Evolutionary conservation across 805 yeast species (phyloP).

Genomic region (Kluyveromyces aestuarii): DNA sequence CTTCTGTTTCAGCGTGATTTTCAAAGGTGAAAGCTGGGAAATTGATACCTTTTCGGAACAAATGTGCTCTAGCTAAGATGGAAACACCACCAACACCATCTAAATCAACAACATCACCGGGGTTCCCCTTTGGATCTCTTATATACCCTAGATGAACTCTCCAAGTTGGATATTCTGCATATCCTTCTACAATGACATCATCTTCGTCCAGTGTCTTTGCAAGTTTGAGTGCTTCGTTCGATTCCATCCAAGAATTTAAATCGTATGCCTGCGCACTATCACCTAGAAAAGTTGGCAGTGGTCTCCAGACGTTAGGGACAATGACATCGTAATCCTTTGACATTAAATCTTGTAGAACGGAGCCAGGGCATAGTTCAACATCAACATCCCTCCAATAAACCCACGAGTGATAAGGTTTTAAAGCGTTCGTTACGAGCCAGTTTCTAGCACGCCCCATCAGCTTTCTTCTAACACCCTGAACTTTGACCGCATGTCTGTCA

Average conservation of each 20-base stretch:
- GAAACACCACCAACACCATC: conserved; percentile 92
- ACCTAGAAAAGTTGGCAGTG: conserved; percentile 85
- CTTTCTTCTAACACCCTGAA: conserved; percentile 76
- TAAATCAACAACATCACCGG: conserved; percentile 53
- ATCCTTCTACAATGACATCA: conserved; percentile 83
- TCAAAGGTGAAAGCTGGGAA: conserved; percentile 95
- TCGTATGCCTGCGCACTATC: conserved; percentile 85
- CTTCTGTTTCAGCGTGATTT: conserved; percentile 93
- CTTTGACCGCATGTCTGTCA: conserved; percentile 77
- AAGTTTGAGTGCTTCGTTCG: conserved; percentile 61
- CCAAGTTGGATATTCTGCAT: conserved; percentile 81
- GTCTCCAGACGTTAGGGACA: conserved; percentile 93
- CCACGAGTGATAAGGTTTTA: conserved; percentile 83
- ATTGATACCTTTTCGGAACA: conserved; percentile 81
- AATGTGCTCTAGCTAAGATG: conserved; percentile 76
- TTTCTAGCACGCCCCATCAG: conserved; percentile 83
- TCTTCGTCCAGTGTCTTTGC: conserved; percentile 63
- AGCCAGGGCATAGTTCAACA: conserved; percentile 72
- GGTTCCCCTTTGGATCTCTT: conserved; percentile 52
- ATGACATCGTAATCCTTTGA: conserved; percentile 58
- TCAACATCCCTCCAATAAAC: conserved; percentile 89
- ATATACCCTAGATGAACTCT: conserved; percentile 73
- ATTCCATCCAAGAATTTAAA: conserved; percentile 92
- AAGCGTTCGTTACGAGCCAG: conserved; percentile 67
- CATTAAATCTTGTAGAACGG: conserved; percentile 69